Evolutionary conservation across 2,329 filamentous ascomycete species (phyloP), one percentile per base, ranked within the genome.

Genomic region (Nakataea oryzae): DNA sequence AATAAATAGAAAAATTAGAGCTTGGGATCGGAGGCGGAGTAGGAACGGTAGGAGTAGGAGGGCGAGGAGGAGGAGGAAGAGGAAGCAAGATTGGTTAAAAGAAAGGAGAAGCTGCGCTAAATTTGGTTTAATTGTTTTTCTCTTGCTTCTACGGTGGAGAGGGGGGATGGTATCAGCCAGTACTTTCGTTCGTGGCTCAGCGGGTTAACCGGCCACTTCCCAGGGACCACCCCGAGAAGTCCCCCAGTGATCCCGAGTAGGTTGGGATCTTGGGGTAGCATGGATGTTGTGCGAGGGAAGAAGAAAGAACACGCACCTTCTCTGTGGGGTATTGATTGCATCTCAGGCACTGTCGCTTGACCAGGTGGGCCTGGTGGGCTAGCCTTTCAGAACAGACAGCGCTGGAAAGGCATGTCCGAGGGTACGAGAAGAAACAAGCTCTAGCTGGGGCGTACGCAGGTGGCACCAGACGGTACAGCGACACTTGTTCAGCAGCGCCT

Each of bases 51-150:
- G 34, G 57, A 26, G 27, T 24, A 27, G n/a, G n/a, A 58, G n/a
- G 6, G 30, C 29, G 41, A 24, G 57, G n/a, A 47, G 13, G 41
- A 41, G 14, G 41, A 41, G 32, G n/a, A 58, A 30, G 57, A 58
- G 26, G 41, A 61, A 26, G 47, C n/a, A 21, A 57, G 50, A 55
- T 54, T 30, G 60, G 60, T 57, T 61, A 61, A 61, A 61, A 50
- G 41, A 50, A 50, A 60, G 24, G 59, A 54, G 59, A 28, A 56
- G 50, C 12, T 7, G 56, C 59, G 50, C 59, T 56, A 55, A 60
- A 56, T 32, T 50, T 54, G 55, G 59, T 32, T 41, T 60, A 32
- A 57, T 21, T n/a, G 9, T 58, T 58, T 56, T 27, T 6, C 13
- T 7, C 27, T n/a, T 50, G 7, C 21, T 50, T 8, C 41, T n/a